A percentile compares a stretch with the other conserved stretches of the same genome.
Evolutionary conservation across 2,329 filamentous ascomycete species (phyloP).

Genomic region (Fusarium tjaetaba): DNA sequence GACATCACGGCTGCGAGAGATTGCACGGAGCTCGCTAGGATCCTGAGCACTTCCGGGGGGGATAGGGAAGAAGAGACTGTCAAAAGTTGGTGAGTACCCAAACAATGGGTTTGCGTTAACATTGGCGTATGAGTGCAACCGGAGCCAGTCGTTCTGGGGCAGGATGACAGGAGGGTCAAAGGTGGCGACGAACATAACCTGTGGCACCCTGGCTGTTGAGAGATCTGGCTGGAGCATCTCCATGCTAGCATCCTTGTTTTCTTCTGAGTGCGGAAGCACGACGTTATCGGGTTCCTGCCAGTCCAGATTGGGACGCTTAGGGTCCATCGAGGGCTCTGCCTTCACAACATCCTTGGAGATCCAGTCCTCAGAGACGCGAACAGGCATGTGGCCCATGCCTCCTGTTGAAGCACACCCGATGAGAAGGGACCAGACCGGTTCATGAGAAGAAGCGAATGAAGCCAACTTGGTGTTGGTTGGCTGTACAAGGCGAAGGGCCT

Average conservation of each 20-base stretch:
- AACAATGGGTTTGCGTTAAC: conserved; percentile 52
- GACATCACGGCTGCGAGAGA: conserved; percentile 61
- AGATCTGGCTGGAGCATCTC: conserved; percentile 60
- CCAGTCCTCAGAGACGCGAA: conserved; percentile 79
- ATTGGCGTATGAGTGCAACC: conserved; percentile 68
- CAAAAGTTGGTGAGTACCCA: conserved; percentile 60
- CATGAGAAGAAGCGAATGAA: conserved; percentile 51
- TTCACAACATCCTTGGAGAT: conserved; percentile 75
- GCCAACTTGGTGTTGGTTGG: conserved; percentile 50
- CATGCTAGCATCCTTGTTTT: conserved; percentile 61
- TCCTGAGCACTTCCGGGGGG: conserved; percentile 60
- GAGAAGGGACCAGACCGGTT: conserved; percentile 72
- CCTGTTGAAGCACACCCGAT: conserved; percentile 69
- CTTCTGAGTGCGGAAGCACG: conserved; percentile 60
- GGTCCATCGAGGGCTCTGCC: conserved; percentile 54
- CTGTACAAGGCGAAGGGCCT: conserved; percentile 63
- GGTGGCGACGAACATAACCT: conserved; percentile 78
- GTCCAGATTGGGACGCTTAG: conserved; percentile 63
- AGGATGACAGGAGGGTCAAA: conserved; percentile 80
- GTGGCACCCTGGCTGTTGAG: conserved; percentile 66
- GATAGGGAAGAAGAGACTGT: conserved; percentile 67
- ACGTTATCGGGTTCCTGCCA: conserved; percentile 79
- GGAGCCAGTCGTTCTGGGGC: conserved; percentile 70
- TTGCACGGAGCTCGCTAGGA: conserved; percentile 66
- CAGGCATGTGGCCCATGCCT: conserved; percentile 62